A percentile compares a stretch with the other conserved stretches of the same genome.
Conservation (phyloP, 768 basidiomycete species). For the Amylocystis lapponica region DNA sequence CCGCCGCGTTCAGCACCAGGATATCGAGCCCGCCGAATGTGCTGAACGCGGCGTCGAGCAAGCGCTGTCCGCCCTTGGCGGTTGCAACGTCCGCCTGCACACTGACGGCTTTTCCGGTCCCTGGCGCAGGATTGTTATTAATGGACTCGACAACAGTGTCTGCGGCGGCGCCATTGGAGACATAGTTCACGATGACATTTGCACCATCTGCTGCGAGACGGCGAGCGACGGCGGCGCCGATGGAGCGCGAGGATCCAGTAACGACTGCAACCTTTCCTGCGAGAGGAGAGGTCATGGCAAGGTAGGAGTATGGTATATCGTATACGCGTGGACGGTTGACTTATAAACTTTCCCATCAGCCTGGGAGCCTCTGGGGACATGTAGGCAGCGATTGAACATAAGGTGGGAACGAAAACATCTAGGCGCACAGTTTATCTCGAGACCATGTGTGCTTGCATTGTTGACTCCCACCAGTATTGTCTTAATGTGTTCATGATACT, state of each 20-base stretch:
- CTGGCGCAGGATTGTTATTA: constrained; percentile 27
- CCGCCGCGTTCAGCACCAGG: constrained; percentile 51
- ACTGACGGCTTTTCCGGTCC: constrained; percentile 39
- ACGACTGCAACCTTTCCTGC: constrained; percentile 34
- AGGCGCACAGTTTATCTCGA: too few species aligned
- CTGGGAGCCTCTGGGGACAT: too few species aligned
- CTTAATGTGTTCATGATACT: too few species aligned
- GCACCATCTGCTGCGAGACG: constrained; percentile 53
- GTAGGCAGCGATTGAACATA: too few species aligned
- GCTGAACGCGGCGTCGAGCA: constrained; percentile 44
- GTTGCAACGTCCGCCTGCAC: constrained; percentile 49
- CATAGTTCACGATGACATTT: constrained; percentile 53
- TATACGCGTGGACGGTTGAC: too few species aligned
- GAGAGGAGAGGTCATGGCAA: constrained; percentile 10
- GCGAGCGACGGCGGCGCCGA: constrained; percentile 50
- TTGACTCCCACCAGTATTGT: too few species aligned
- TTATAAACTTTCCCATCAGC: too few species aligned
- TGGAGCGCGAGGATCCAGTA: constrained; percentile 56
- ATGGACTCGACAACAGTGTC: constrained; percentile 43
- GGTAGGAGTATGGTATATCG: too few species aligned
- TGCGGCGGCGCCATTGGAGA: constrained; percentile 35
- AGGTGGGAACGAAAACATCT: too few species aligned
- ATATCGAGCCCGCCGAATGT: constrained; percentile 51
- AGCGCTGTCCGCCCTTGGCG: constrained; percentile 37
- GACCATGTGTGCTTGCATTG: too few species aligned